Evolutionary conservation across 2,329 filamentous ascomycete genomes (phyloP).

Genomic region (Chalaropsis ovoidea): DNA sequence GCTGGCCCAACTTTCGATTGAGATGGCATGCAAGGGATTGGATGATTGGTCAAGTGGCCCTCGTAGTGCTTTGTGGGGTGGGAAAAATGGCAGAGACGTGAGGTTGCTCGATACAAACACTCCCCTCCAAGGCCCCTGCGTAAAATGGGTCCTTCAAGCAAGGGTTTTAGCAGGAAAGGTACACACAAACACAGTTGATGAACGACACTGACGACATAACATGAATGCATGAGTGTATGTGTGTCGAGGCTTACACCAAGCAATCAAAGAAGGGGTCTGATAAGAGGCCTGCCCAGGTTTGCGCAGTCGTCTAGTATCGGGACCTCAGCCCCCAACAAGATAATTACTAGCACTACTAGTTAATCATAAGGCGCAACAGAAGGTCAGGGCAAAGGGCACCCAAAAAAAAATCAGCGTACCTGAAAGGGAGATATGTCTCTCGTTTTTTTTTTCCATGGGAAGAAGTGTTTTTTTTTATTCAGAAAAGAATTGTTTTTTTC

Average conservation of each 20-base stretch:
- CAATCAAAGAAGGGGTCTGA: too few species aligned
- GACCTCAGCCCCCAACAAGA: not conserved
- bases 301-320: too few species aligned
- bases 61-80: not conserved
- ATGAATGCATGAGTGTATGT: too few species aligned
- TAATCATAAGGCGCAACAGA: not conserved
- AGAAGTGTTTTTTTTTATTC: not conserved
- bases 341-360: not conserved
- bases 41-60: slow-evolving; percentile 7
- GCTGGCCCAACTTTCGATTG: not conserved
- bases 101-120: not conserved
- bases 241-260: too few species aligned
- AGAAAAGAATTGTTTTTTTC: not conserved
- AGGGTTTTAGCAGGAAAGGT: too few species aligned
- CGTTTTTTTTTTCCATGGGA: not conserved
- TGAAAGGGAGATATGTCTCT: slow-evolving; percentile 1
- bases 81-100: not conserved
- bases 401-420: not conserved
- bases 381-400: not conserved
- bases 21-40: slow-evolving; percentile 21
- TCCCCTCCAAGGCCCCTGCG: not conserved
- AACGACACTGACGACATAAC: too few species aligned
- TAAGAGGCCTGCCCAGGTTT: too few species aligned
- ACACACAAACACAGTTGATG: too few species aligned
- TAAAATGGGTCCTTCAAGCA: too few species aligned